phyloP scores from a whole-genome alignment of 805 yeast genomes.

The Saccharomycopsis babjevae region DNA sequence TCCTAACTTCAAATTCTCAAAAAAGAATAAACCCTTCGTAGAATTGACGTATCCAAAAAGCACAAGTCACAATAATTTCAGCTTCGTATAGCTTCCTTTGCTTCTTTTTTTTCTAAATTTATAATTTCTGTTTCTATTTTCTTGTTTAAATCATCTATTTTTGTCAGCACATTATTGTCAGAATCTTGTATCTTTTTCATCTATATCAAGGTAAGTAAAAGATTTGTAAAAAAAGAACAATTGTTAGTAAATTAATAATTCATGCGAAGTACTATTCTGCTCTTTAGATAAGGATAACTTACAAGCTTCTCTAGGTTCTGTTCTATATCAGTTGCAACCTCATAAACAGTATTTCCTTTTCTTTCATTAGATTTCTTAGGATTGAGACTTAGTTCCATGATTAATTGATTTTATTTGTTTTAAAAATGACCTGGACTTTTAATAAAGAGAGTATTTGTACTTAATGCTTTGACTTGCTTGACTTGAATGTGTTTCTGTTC shows the following conservation, averaged over 20 bases:
- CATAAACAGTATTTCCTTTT: constrained; percentile 10
- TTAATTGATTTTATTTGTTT: background rate
- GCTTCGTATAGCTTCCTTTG: background rate
- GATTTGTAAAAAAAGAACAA: background rate
- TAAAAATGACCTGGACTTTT: background rate
- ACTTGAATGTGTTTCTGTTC: no score
- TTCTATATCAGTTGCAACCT: constrained; percentile 13
- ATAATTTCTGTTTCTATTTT: constrained; percentile 9
- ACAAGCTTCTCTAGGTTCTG: constrained; percentile 7
- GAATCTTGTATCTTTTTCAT: constrained; percentile 8
- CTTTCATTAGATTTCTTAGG: background rate
- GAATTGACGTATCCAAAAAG: background rate
- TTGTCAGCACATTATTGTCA: constrained; percentile 10
- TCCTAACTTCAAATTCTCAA: no score
- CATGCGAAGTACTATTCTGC: background rate
- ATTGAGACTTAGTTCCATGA: background rate
- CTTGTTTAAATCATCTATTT: constrained; percentile 4
- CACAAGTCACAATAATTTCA: background rate
- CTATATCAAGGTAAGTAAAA: background rate
- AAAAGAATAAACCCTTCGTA: no score
- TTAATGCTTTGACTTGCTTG: no score
- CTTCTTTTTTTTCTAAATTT: constrained; percentile 1
- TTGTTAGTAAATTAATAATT: background rate
- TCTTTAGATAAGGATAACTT: constrained; percentile 1
- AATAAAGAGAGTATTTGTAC: background rate